Evolutionary conservation across 2,329 filamentous ascomycete genomes (phyloP).

Genomic region (Epichloe sp.): DNA sequence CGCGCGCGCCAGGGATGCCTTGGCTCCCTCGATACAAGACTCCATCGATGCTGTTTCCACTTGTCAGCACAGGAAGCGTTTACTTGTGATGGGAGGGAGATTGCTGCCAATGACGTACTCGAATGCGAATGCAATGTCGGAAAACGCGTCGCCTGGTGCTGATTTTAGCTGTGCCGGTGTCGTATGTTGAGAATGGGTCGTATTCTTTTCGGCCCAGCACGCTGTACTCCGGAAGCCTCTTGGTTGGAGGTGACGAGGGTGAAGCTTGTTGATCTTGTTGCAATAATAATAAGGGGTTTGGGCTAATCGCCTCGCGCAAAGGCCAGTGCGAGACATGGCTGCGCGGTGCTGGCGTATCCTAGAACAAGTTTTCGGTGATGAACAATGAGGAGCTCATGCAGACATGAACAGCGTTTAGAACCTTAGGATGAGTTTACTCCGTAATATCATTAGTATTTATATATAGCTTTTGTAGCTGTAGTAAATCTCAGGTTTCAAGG

Average conservation of each 20-base stretch:
- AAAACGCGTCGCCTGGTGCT: slow-evolving; percentile 11
- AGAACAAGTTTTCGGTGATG: too few species aligned
- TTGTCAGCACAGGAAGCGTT: not conserved
- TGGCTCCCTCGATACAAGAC: slow-evolving; percentile 78
- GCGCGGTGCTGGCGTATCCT: not conserved
- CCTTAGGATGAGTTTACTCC: too few species aligned
- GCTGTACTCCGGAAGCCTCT: slow-evolving; percentile 1
- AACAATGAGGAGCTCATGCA: too few species aligned
- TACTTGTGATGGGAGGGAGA: not conserved
- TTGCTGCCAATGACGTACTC: slow-evolving; percentile 15
- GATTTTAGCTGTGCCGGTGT: slow-evolving; percentile 6
- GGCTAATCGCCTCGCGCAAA: not conserved
- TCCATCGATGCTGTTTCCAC: slow-evolving; percentile 57
- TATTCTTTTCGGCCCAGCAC: not conserved
- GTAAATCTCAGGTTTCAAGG: too few species aligned
- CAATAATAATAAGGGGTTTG: not conserved
- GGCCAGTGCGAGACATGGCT: slow-evolving; percentile 2
- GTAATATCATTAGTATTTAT: too few species aligned
- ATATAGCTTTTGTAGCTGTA: too few species aligned
- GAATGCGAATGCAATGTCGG: slow-evolving; percentile 25
- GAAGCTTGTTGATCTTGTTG: not conserved
- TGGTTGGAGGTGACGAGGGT: not conserved
- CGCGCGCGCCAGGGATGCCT: slow-evolving; percentile 64
- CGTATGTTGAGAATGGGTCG: not conserved
- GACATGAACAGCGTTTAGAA: too few species aligned